These are phyloP conservation scores for Zoysia japonica DNA, from an alignment of 176 grass and related monocot species.

Conservation along the genomic window DNA sequence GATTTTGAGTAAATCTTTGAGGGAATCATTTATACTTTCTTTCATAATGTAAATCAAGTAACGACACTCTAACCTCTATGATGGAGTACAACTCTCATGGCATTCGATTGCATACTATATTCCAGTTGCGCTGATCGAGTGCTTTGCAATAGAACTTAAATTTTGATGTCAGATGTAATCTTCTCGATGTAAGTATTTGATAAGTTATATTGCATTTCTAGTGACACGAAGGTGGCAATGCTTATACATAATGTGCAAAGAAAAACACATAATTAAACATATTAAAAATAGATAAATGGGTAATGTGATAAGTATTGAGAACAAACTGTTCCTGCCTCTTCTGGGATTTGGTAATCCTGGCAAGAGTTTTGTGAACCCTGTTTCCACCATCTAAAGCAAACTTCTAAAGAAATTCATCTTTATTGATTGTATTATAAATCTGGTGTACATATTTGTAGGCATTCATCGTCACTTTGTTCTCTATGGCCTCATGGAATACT, in stretches of 20 bases:
- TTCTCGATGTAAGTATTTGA: background rate
- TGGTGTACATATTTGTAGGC: constrained; percentile 44
- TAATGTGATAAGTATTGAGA: background rate
- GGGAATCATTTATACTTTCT: background rate
- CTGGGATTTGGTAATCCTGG: background rate
- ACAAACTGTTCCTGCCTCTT: background rate
- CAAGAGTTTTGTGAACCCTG: background rate
- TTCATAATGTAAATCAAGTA: background rate
- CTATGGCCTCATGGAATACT: constrained; percentile 84
- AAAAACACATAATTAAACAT: background rate
- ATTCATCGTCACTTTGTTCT: constrained; percentile 93
- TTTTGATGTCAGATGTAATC: background rate
- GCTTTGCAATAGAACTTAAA: background rate
- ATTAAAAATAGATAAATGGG: background rate
- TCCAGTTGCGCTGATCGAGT: background rate
- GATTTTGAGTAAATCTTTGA: background rate
- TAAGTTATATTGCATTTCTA: constrained; percentile 3
- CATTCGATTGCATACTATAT: background rate
- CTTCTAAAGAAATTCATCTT: background rate
- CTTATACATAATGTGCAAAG: background rate
- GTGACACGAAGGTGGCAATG: background rate
- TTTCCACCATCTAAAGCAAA: background rate
- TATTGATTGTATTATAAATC: constrained; percentile 10
- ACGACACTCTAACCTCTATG: background rate
- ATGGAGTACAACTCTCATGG: background rate